phyloP scores from a whole-genome alignment of 768 basidiomycete genomes.

The Pleurotus ostreatus region DNA sequence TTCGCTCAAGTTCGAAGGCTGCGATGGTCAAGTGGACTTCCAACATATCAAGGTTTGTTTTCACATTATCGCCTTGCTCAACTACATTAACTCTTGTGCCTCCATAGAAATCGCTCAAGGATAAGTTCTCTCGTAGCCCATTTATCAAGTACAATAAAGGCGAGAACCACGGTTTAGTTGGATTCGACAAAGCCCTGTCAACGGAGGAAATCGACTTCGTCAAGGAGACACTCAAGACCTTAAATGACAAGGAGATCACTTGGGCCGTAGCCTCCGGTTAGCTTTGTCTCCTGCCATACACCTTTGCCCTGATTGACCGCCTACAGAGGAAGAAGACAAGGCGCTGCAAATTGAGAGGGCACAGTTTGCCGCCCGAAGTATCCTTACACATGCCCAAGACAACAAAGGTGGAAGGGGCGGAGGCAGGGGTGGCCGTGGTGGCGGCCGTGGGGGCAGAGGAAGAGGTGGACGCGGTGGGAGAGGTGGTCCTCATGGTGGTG shows the following conservation, averaged over 20 bases:
- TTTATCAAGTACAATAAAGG: constrained; percentile 49
- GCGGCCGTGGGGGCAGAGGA: constrained; percentile 44
- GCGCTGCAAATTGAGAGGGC: constrained; percentile 74
- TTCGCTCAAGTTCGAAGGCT: constrained; percentile 56
- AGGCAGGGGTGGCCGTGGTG: constrained; percentile 34
- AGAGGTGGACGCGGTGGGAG: constrained; percentile 39
- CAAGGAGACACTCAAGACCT: constrained; percentile 57
- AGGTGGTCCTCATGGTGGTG: constrained; percentile 33
- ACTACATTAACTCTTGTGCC: neutral
- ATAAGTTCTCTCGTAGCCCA: constrained; percentile 44
- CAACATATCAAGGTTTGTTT: constrained; percentile 44
- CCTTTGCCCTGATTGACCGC: neutral
- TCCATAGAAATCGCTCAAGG: constrained; percentile 41
- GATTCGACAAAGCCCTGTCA: constrained; percentile 61
- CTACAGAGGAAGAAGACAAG: constrained; percentile 66
- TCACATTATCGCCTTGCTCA: neutral
- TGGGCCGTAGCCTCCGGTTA: constrained; percentile 64
- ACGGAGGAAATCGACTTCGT: constrained; percentile 73
- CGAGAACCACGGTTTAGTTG: constrained; percentile 47
- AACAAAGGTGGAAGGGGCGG: constrained; percentile 21
- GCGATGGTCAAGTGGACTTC: constrained; percentile 45
- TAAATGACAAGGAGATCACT: constrained; percentile 60
- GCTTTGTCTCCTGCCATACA: constrained; percentile 14
- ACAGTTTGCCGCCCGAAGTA: constrained; percentile 54
- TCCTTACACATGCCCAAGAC: constrained; percentile 1